Evolutionary conservation across 208 protist species (phyloP).

Genomic region (Crithidia mellificae): DNA sequence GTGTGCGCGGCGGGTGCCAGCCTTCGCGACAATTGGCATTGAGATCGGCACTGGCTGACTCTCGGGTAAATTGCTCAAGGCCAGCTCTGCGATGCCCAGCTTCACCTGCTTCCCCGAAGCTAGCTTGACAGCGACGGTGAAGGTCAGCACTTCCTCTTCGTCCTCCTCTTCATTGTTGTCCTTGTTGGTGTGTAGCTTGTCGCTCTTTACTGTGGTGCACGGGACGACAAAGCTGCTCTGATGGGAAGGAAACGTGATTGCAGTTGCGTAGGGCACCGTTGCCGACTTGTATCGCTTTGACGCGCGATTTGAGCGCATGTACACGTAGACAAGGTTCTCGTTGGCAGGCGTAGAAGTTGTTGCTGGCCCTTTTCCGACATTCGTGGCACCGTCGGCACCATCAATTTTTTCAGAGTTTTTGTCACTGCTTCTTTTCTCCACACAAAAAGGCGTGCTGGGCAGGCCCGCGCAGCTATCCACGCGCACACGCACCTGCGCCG

Average conservation of each 20-base stretch:
- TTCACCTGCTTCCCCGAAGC: conserved; percentile 28
- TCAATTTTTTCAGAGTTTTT: neutral
- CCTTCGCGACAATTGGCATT: conserved; percentile 39
- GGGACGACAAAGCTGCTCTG: neutral
- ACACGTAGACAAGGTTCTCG: conserved; percentile 9
- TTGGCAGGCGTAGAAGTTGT: neutral
- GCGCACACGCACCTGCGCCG: neutral
- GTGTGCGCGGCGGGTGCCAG: conserved; percentile 33
- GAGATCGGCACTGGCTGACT: conserved; percentile 5
- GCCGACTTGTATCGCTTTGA: conserved; percentile 20
- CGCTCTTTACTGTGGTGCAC: neutral
- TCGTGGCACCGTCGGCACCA: neutral
- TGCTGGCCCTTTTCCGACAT: neutral
- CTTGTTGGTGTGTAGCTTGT: too few species aligned
- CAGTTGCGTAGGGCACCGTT: conserved; percentile 4
- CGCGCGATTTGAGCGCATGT: neutral
- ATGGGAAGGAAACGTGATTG: neutral
- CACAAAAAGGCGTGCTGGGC: conserved; percentile 1
- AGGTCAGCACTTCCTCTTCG: conserved; percentile 25
- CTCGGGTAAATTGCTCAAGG: conserved; percentile 24
- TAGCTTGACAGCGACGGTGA: conserved; percentile 37
- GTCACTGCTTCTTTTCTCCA: neutral
- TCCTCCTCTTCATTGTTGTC: neutral
- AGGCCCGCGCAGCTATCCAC: conserved; percentile 16
- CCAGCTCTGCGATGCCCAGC: conserved; percentile 41